Conservation (phyloP, 805 yeast species). For the Cyberlindnera sargentensis region DNA sequence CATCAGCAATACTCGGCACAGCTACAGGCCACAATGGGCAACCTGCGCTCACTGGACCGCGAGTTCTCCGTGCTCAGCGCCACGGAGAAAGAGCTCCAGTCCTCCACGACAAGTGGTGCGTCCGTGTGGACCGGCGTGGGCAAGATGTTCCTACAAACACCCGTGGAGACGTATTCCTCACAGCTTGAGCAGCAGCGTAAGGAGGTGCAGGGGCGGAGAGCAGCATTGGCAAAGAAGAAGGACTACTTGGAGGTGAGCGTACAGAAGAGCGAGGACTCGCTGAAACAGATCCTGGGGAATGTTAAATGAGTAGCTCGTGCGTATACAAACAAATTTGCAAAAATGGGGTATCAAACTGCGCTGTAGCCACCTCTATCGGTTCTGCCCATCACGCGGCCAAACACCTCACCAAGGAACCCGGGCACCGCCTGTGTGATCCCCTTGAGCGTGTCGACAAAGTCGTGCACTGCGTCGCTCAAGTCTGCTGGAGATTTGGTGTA, state of each 20-base stretch:
- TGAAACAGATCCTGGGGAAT: constrained; percentile 20
- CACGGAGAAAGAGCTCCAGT: constrained; percentile 47
- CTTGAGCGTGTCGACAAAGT: constrained; percentile 60
- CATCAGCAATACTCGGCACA: background rate
- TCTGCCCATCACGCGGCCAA: constrained; percentile 58
- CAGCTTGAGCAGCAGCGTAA: constrained; percentile 45
- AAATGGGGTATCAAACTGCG: constrained; percentile 51
- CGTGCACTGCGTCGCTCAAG: constrained; percentile 64
- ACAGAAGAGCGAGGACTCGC: constrained; percentile 60
- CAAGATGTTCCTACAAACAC: constrained; percentile 51
- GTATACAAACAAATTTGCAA: no score
- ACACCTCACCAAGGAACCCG: constrained; percentile 58
- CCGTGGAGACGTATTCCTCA: constrained; percentile 38
- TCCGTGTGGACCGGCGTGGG: constrained; percentile 84
- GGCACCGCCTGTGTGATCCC: constrained; percentile 57
- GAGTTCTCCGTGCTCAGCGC: constrained; percentile 13
- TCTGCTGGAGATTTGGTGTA: constrained; percentile 62
- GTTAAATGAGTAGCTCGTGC: background rate
- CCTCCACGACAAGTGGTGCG: constrained; percentile 31
- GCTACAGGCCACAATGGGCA: background rate
- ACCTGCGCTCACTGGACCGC: background rate
- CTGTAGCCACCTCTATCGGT: constrained; percentile 82
- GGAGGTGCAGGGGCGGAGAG: constrained; percentile 50
- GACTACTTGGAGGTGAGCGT: constrained; percentile 69
- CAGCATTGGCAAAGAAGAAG: constrained; percentile 59